phyloP scores from a whole-genome alignment of 2,329 filamentous ascomycete species.

The Thielaviopsis populi region DNA sequence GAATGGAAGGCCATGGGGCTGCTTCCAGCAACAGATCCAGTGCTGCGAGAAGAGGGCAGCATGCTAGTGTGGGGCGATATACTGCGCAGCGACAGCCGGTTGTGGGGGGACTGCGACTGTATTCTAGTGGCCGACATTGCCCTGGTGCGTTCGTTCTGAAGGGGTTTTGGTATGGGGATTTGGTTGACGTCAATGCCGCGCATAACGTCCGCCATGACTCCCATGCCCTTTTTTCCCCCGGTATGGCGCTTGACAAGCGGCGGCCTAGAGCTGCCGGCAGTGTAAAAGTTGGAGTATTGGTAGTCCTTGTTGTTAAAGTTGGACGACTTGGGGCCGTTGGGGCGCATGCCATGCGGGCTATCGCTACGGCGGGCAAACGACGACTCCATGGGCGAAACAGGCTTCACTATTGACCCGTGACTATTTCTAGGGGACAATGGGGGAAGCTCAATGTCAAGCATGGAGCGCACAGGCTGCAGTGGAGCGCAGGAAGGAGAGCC shows the following conservation, averaged over 20 bases:
- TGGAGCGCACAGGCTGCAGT: conserved; percentile 34
- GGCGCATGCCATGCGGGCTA: conserved; percentile 23
- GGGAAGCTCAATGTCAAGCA: conserved; percentile 33
- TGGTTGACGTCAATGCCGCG: conserved; percentile 36
- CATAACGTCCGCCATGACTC: conserved; percentile 38
- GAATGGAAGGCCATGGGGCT: conserved; percentile 20
- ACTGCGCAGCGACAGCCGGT: conserved; percentile 27
- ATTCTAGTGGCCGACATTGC: conserved; percentile 23
- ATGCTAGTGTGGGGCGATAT: conserved; percentile 30
- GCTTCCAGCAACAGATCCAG: conserved; percentile 21
- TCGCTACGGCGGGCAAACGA: conserved; percentile 10
- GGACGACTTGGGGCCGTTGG: conserved; percentile 20
- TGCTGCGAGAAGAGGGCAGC: conserved; percentile 20
- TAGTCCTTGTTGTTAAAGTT: conserved; percentile 37
- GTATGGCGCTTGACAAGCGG: conserved; percentile 37
- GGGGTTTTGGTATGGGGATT: conserved; percentile 33
- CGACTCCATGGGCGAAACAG: conserved; percentile 9
- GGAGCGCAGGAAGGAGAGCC: conserved; percentile 28
- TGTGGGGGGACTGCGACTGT: conserved; percentile 40
- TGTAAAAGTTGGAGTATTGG: conserved; percentile 45
- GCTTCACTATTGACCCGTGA: conserved; percentile 11
- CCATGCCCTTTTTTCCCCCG: conserved; percentile 27
- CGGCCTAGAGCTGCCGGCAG: conserved; percentile 33
- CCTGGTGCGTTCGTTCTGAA: conserved; percentile 24
- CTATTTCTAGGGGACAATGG: conserved; percentile 13